Base-by-base conservation (phyloP, 257 asterid genomes). In the Thymus mandschuricus region DNA sequence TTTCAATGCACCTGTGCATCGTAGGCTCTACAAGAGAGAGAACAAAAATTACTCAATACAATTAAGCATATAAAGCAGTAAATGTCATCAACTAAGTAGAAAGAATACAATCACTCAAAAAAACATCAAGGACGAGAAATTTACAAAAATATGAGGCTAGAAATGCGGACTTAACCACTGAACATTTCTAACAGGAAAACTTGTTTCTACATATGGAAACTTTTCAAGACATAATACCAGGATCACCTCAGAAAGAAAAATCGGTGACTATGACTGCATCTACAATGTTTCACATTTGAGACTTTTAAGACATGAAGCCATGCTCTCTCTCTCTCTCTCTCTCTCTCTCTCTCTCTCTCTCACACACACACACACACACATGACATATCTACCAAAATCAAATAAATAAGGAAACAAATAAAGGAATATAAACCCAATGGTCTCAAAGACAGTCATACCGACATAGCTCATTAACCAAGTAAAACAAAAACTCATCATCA, bases 1-100 rank as follows among this genome's bases (percentile, higher is more conserved):
- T 95, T 87, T 83, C 88, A 52, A 95, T 84, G 81, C 88, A 86
- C 80, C 50, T 79, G 10, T 81, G 98, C 98, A 92, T 89, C 35
- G 68, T 88, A 66, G 89, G 89, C 81, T 88, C 98, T 93, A 87
- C 80, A 81, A 69, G 71, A 65, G 46, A 72, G 67, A 12, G 10
- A 5, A 31, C 3, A 30, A 11, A 65, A 43, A 63, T 57, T 12
- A 12, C 28, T 59, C 29, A 10, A 30, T 30, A 31, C 12, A 77
- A 33, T 57, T 33, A 50, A 75, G 57, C 46, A 74, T 43, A 41
- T 51, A 51, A 67, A 46, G 63, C 28, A 21, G 35, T 43, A 54
- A 56, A 52, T 10, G 35, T 63, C 60, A 73, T 43, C 72, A 61
- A 70, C 64, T 51, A 62, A 34, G 15, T 43, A 50, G 69, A 65